Conservation (phyloP, 371 early-diverging fungal species). For the Parasitella parasitica region DNA sequence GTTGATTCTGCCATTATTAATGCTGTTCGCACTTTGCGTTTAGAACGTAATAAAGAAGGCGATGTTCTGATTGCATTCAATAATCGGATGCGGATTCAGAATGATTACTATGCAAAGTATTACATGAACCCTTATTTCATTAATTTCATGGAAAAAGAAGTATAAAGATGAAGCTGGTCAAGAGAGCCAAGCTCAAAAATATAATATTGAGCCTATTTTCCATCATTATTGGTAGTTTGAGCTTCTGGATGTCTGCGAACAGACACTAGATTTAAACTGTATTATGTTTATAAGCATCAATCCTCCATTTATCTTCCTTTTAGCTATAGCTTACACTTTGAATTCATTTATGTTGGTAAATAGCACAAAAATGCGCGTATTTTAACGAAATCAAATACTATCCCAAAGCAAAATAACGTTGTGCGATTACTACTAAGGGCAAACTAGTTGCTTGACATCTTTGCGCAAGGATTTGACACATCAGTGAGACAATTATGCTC, state of each 20-base stretch:
- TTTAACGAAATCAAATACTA: no score
- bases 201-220: constrained; percentile 16
- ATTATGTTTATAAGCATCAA: not conserved
- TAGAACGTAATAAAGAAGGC: constrained; percentile 58
- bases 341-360: not conserved
- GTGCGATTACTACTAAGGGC: no score
- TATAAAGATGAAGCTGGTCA: not conserved
- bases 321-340: not conserved
- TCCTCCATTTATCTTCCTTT: not conserved
- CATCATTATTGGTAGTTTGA: constrained; percentile 27
- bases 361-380: no score
- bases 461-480: no score
- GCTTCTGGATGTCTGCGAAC: constrained; percentile 14
- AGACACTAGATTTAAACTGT: not conserved
- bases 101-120: constrained; percentile 80
- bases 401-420: no score
- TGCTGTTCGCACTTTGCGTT: constrained; percentile 56
- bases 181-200: not conserved
- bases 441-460: no score
- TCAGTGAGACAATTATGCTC: no score
- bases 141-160: constrained; percentile 6
- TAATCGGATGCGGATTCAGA: constrained; percentile 89
- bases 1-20: constrained; percentile 65
- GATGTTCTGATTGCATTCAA: constrained; percentile 72
- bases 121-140: constrained; percentile 49